These are phyloP conservation scores for Fusarium beomiforme DNA, from an alignment of 2,329 filamentous ascomycete species.

Conservation along the genomic window DNA sequence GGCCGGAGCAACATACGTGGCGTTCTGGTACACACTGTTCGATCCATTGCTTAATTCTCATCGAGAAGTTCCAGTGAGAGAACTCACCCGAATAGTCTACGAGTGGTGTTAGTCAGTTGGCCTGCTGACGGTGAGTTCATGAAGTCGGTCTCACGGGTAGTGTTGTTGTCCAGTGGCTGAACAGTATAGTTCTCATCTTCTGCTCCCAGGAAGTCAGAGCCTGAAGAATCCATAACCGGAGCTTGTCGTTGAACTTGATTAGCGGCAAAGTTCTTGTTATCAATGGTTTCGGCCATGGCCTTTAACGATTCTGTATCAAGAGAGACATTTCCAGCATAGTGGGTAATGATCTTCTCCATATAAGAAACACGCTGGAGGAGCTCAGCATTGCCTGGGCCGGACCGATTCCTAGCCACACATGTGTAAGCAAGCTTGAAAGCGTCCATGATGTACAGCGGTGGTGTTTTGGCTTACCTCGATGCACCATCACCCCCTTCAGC, in stretches of 20 bases:
- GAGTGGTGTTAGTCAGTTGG: constrained; percentile 4
- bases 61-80: constrained; percentile 64
- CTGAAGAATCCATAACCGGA: constrained; percentile 34
- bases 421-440: constrained; percentile 16
- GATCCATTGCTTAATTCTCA: constrained; percentile 61
- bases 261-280: constrained; percentile 44
- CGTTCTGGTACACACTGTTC: constrained; percentile 51
- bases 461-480: constrained; percentile 23
- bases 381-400: constrained; percentile 37
- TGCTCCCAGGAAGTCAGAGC: constrained; percentile 41
- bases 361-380: constrained; percentile 42
- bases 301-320: constrained; percentile 48
- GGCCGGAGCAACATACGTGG: constrained; percentile 39
- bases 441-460: neutral
- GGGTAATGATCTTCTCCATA: constrained; percentile 59
- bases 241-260: constrained; percentile 32
- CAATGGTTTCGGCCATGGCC: constrained; percentile 54
- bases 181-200: constrained; percentile 54
- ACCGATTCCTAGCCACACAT: constrained; percentile 32
- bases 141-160: constrained; percentile 49
- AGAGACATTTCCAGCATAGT: constrained; percentile 56
- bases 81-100: constrained; percentile 63
- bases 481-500: constrained; percentile 41
- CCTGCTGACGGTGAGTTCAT: neutral
- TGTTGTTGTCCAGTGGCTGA: constrained; percentile 53